phyloP scores from a whole-genome alignment of 495 filamentous ascomycete species.

The Podospora pseudoanserina region DNA sequence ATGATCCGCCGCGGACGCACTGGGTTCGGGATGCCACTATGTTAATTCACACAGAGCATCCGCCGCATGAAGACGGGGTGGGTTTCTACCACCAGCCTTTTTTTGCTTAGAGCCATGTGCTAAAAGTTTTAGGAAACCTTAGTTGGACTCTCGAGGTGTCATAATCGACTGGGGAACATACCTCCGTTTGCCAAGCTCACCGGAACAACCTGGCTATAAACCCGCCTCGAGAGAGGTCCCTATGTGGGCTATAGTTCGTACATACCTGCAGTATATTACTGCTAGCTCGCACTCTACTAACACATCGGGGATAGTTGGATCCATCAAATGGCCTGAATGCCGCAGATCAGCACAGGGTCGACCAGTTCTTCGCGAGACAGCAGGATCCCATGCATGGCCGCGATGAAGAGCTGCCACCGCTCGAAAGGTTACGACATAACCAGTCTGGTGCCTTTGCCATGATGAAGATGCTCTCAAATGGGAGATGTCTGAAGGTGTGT shows the following conservation, averaged over 20 bases:
- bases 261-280: background rate
- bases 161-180: background rate
- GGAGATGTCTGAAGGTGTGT: conserved; percentile 3
- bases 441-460: conserved; percentile 5
- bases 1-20: background rate
- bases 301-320: background rate
- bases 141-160: background rate
- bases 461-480: conserved; percentile 10
- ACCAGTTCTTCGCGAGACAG: background rate
- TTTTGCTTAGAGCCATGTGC: too few relatives aligned
- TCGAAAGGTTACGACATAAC: background rate
- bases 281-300: background rate
- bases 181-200: background rate
- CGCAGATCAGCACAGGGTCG: background rate
- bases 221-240: background rate
- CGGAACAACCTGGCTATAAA: background rate
- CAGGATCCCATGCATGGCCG: background rate
- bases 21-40: background rate
- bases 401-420: background rate
- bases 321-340: background rate
- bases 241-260: background rate
- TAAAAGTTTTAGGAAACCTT: too few relatives aligned
- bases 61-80: background rate
- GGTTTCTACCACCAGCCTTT: background rate
- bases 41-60: background rate